Evolutionary conservation across 2,329 filamentous ascomycete species (phyloP).

Genomic region (Sphaceloma murrayae): DNA sequence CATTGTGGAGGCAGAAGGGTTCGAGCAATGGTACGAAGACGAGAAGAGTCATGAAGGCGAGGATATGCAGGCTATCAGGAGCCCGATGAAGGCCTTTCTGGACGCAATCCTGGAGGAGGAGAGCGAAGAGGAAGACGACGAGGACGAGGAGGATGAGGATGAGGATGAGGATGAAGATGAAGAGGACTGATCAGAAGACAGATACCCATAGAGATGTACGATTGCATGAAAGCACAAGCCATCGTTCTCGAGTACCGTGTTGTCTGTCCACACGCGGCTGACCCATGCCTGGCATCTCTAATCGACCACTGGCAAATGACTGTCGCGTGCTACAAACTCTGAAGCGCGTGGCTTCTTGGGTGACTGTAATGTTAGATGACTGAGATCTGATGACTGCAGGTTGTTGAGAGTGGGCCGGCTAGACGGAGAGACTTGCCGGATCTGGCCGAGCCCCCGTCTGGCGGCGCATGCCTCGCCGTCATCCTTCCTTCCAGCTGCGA

Average conservation of each 20-base stretch:
- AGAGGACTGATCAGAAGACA: too few relatives aligned
- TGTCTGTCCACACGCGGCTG: too few relatives aligned
- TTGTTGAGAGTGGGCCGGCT: too few relatives aligned
- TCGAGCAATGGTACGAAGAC: constrained; percentile 82
- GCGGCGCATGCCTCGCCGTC: constrained; percentile 16
- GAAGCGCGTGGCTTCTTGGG: too few relatives aligned
- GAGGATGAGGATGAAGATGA: constrained; percentile 44
- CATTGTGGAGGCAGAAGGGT: constrained; percentile 78
- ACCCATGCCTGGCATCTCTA: too few relatives aligned
- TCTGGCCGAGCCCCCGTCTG: constrained; percentile 12
- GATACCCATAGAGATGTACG: constrained; percentile 16
- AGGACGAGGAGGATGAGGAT: too few relatives aligned
- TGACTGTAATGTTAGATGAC: too few relatives aligned
- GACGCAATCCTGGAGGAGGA: constrained; percentile 71
- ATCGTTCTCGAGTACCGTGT: too few relatives aligned
- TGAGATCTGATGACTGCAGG: too few relatives aligned
- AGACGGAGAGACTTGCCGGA: constrained; percentile 10
- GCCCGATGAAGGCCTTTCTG: constrained; percentile 67
- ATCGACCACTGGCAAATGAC: too few relatives aligned
- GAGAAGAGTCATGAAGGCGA: constrained; percentile 57
- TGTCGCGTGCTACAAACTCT: too few relatives aligned
- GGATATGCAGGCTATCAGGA: constrained; percentile 59
- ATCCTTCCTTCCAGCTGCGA: constrained; percentile 12
- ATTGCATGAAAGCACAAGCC: neutral
- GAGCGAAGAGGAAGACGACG: constrained; percentile 56